Percentiles rank a stretch among this genome's conserved stretches.
These are phyloP conservation scores for Yamadazyma endophytica DNA, from an alignment of 805 yeast species.

Conservation along the genomic window DNA sequence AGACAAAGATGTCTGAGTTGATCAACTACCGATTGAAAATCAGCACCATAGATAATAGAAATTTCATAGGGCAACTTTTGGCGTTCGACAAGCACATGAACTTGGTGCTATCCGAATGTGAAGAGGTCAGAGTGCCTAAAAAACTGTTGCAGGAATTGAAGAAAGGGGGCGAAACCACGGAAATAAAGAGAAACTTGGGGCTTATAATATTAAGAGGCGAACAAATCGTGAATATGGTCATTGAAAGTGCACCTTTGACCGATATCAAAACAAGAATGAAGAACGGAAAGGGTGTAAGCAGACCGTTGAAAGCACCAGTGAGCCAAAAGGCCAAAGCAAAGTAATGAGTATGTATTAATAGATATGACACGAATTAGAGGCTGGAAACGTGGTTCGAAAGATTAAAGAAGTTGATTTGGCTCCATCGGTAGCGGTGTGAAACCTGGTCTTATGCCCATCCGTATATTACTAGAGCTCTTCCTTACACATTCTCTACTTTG, in stretches of 20 bases:
- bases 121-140: slow-evolving; percentile 74
- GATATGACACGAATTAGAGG: too few relatives aligned
- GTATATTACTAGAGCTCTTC: too few relatives aligned
- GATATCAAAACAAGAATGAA: slow-evolving; percentile 28
- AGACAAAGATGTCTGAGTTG: slow-evolving; percentile 56
- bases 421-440: too few relatives aligned
- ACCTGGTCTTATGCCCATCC: too few relatives aligned
- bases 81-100: slow-evolving; percentile 92
- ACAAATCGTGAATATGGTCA: slow-evolving; percentile 66
- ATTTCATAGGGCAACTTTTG: slow-evolving; percentile 71
- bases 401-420: too few relatives aligned
- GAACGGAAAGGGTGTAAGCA: slow-evolving; percentile 23
- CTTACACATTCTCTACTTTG: too few relatives aligned
- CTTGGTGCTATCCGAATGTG: slow-evolving; percentile 76
- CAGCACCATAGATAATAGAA: slow-evolving; percentile 71
- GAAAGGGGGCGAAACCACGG: slow-evolving; percentile 23
- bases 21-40: slow-evolving; percentile 71
- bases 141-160: slow-evolving; percentile 43
- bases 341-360: too few relatives aligned
- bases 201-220: slow-evolving; percentile 85
- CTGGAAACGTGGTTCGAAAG: too few relatives aligned
- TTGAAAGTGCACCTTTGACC: slow-evolving; percentile 59
- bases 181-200: slow-evolving; percentile 67
- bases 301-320: slow-evolving; percentile 34
- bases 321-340: slow-evolving; percentile 19